Evolutionary conservation across 2,329 filamentous ascomycete genomes (phyloP).

Genomic region (Fusarium sp.): DNA sequence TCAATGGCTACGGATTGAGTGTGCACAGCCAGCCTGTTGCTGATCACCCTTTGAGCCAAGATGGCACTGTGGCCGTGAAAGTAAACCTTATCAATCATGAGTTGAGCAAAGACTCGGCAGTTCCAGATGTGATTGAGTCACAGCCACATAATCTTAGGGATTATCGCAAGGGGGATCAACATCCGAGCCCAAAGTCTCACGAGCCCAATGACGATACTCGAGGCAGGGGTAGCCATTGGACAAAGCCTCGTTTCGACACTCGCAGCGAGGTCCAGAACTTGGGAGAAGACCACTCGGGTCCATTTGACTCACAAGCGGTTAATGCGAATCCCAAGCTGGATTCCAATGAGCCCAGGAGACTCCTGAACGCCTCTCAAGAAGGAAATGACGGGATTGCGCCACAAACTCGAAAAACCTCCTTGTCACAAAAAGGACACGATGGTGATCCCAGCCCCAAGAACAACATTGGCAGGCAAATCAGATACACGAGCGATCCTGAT

Average conservation of each 20-base stretch:
- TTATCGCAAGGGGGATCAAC: conserved; percentile 28
- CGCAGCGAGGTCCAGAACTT: conserved; percentile 16
- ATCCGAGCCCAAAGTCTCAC: conserved; percentile 40
- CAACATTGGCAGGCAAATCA: not conserved
- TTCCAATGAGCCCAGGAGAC: conserved; percentile 3
- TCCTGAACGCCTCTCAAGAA: not conserved
- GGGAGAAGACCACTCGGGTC: conserved; percentile 2
- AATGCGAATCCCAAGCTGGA: not conserved
- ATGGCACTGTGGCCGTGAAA: conserved; percentile 21
- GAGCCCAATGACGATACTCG: conserved; percentile 33
- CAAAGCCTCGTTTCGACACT: conserved; percentile 22
- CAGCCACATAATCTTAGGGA: conserved; percentile 28
- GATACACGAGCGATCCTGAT: conserved; percentile 7
- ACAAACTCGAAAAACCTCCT: conserved; percentile 7
- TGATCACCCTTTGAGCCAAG: conserved; percentile 31
- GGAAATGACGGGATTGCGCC: conserved; percentile 1
- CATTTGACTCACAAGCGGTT: not conserved
- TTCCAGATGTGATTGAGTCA: conserved; percentile 10
- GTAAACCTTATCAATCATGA: conserved; percentile 22
- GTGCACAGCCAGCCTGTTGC: conserved; percentile 1
- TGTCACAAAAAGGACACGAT: not conserved
- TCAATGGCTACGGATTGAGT: not conserved
- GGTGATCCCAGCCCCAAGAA: not conserved
- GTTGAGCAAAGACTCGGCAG: conserved; percentile 25
- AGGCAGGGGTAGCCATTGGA: conserved; percentile 29